Percentiles rank a stretch among this genome's conserved stretches.
These are phyloP conservation scores for Allium sativum DNA, from an alignment of 106 monocot species.

Conservation along the genomic window DNA sequence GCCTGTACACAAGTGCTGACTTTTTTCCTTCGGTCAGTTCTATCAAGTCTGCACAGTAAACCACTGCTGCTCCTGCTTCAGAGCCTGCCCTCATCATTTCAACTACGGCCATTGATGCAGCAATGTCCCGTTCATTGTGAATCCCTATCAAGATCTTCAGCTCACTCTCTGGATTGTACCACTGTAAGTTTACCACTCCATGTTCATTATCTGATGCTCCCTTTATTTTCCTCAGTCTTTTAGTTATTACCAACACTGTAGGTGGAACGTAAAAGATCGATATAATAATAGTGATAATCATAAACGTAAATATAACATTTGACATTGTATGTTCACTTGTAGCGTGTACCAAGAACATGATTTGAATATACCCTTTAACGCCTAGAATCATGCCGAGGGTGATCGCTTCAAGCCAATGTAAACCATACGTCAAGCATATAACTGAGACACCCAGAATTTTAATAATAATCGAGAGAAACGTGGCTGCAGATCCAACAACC, in stretches of 20 bases:
- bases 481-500: constrained; percentile 4
- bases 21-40: constrained; percentile 41
- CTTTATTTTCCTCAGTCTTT: constrained; percentile 10
- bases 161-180: constrained; percentile 22
- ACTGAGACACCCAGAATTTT: constrained; percentile 38
- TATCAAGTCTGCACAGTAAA: constrained; percentile 61
- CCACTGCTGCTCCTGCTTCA: neutral
- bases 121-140: constrained; percentile 33
- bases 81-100: constrained; percentile 30
- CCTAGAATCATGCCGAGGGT: constrained; percentile 52
- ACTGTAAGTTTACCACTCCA: constrained; percentile 39
- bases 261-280: constrained; percentile 28
- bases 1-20: constrained; percentile 31
- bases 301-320: constrained; percentile 11
- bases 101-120: constrained; percentile 21
- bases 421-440: constrained; percentile 15
- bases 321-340: neutral
- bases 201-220: constrained; percentile 5
- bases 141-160: constrained; percentile 44
- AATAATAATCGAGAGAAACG: constrained; percentile 18
- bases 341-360: constrained; percentile 26
- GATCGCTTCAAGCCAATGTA: constrained; percentile 37
- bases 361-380: constrained; percentile 54
- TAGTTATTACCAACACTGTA: constrained; percentile 25
- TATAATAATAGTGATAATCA: constrained; percentile 16